Evolutionary conservation across 1,139 yeast species (phyloP).

Genomic region (Debaryomyces psychrophilus): DNA sequence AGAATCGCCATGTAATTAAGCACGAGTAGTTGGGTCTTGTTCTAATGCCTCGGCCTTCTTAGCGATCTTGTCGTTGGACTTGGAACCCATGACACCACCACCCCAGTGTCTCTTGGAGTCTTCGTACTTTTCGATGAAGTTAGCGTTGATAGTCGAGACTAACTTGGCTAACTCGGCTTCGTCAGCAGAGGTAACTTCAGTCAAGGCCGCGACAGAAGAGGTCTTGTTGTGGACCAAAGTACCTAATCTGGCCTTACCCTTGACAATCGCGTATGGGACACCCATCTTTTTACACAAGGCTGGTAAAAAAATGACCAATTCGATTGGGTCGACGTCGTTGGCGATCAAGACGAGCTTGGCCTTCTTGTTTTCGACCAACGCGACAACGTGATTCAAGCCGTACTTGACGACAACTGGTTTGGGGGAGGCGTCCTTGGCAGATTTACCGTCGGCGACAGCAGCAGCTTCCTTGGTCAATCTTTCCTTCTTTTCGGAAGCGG

Average conservation of each 20-base stretch:
- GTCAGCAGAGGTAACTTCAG: constrained; percentile 92
- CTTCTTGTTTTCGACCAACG: constrained; percentile 96
- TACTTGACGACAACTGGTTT: constrained; percentile 95
- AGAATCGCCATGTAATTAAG: background rate
- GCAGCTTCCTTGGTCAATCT: constrained; percentile 98
- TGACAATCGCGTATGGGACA: constrained; percentile 96
- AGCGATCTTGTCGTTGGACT: constrained; percentile 74
- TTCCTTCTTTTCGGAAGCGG: constrained; percentile 95
- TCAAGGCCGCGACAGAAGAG: constrained; percentile 94
- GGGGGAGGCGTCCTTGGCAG: constrained; percentile 92
- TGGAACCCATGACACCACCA: constrained; percentile 97
- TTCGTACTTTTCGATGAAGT: constrained; percentile 91
- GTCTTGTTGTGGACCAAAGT: constrained; percentile 97
- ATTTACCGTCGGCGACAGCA: constrained; percentile 96
- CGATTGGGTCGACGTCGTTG: constrained; percentile 98
- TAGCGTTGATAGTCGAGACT: constrained; percentile 88
- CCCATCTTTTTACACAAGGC: constrained; percentile 99
- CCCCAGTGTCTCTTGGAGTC: constrained; percentile 99
- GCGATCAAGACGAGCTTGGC: constrained; percentile 96
- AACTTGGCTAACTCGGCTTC: constrained; percentile 92
- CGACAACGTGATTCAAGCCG: constrained; percentile 98
- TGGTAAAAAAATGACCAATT: constrained; percentile 93
- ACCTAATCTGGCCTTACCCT: constrained; percentile 99
- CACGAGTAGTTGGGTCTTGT: constrained; percentile 15
- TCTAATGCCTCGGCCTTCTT: constrained; percentile 49